Conservation (phyloP, 2,329 filamentous ascomycete species). For the Fusarium equiseti region DNA sequence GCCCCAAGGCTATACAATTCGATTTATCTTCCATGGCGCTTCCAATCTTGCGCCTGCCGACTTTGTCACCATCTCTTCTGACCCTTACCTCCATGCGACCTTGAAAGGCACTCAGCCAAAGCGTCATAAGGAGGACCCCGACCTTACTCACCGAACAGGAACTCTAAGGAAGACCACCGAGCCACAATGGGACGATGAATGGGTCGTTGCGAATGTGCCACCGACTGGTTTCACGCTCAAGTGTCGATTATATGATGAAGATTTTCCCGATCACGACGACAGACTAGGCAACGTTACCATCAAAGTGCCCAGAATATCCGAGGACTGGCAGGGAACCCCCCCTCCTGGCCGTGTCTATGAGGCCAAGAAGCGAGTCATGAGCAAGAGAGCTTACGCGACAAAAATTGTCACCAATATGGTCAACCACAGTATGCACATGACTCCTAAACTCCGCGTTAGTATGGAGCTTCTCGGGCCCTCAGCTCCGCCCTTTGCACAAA, state of each 20-base stretch:
- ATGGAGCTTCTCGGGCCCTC: conserved; percentile 83
- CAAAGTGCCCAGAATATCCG: conserved; percentile 68
- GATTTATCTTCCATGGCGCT: conserved; percentile 86
- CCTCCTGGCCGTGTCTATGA: conserved; percentile 70
- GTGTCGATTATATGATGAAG: conserved; percentile 90
- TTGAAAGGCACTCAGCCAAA: conserved; percentile 76
- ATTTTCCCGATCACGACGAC: conserved; percentile 87
- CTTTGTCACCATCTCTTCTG: conserved; percentile 79
- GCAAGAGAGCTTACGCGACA: conserved; percentile 85
- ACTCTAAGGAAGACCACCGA: conserved; percentile 79
- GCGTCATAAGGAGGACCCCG: conserved; percentile 87
- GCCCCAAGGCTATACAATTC: conserved; percentile 84
- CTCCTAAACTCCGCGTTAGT: conserved; percentile 77
- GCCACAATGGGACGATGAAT: conserved; percentile 85
- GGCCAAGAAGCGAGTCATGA: conserved; percentile 86
- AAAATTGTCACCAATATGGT: conserved; percentile 76
- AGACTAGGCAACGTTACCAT: conserved; percentile 88
- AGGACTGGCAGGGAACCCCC: conserved; percentile 76
- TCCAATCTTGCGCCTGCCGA: conserved; percentile 86
- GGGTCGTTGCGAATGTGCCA: conserved; percentile 90
- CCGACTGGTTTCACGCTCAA: conserved; percentile 85
- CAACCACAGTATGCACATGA: conserved; percentile 72
- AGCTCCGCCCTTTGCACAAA: conserved; percentile 72
- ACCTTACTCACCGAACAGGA: conserved; percentile 77
- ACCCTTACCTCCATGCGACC: conserved; percentile 86